Percentiles rank a stretch among this genome's conserved stretches.
phyloP scores from a whole-genome alignment of 495 filamentous ascomycete genomes.

The Penicillium riverlandense region DNA sequence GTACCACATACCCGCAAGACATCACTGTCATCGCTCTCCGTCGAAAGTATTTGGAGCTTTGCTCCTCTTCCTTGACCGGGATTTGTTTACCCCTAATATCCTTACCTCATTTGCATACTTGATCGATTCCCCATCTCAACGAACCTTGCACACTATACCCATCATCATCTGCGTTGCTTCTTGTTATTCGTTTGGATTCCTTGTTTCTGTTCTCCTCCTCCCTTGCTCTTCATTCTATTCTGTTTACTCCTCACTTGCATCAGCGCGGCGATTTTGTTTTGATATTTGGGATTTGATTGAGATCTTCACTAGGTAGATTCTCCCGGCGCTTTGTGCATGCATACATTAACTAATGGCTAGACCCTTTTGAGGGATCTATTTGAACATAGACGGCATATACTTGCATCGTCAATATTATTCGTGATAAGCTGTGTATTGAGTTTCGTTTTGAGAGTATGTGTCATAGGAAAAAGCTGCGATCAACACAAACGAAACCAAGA shows the following conservation, averaged over 20 bases:
- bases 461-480: too few species aligned
- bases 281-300: slow-evolving; percentile 9
- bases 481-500: too few species aligned
- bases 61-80: not conserved
- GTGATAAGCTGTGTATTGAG: too few species aligned
- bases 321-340: too few species aligned
- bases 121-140: not conserved
- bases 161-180: too few species aligned
- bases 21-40: too few species aligned
- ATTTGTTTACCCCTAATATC: too few species aligned
- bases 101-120: not conserved
- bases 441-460: too few species aligned
- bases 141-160: too few species aligned
- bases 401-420: too few species aligned
- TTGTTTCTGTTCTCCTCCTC: slow-evolving; percentile 1
- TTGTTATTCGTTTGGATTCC: not conserved
- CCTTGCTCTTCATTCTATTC: not conserved
- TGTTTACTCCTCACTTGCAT: slow-evolving; percentile 18
- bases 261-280: slow-evolving; percentile 19
- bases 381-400: too few species aligned
- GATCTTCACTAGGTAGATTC: not conserved
- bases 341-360: too few species aligned
- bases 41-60: not conserved
- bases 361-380: not conserved
- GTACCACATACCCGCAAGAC: not conserved